phyloP scores from a whole-genome alignment of 140 eudicot species.

The Cichorium intybus region DNA sequence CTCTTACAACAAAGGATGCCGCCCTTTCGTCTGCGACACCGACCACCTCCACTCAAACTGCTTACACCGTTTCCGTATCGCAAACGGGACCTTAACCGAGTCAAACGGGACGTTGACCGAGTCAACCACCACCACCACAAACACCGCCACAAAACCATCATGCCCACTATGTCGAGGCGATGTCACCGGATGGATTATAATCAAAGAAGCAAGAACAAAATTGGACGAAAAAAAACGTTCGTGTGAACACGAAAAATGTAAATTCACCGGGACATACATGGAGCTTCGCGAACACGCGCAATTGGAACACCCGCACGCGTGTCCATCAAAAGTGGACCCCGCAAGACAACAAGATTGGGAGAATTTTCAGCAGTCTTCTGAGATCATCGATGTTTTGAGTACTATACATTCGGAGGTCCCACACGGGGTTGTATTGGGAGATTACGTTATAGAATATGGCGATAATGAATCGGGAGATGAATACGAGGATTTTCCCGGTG shows the following conservation, averaged over 20 bases:
- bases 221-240: conserved; percentile 64
- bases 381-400: conserved; percentile 85
- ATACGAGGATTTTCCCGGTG: conserved; percentile 78
- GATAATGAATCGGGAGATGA: conserved; percentile 84
- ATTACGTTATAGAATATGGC: conserved; percentile 90
- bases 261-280: conserved; percentile 54
- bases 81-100: conserved; percentile 49
- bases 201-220: conserved; percentile 55
- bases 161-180: conserved; percentile 97
- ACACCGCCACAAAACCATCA: conserved; percentile 40
- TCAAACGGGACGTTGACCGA: conserved; percentile 36
- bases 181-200: conserved; percentile 81
- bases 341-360: conserved; percentile 94
- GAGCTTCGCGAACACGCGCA: conserved; percentile 77
- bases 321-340: conserved; percentile 87
- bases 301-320: conserved; percentile 77
- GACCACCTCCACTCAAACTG: conserved; percentile 89
- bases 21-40: conserved; percentile 91
- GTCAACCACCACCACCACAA: conserved; percentile 15
- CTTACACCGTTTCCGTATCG: conserved; percentile 76
- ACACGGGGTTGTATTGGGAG: conserved; percentile 95
- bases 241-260: conserved; percentile 76
- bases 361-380: conserved; percentile 89
- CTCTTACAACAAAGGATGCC: conserved; percentile 85
- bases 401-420: conserved; percentile 95